Base-by-base conservation (phyloP, 2,329 filamentous ascomycete species). In the Pseudovirgaria hyperparasitica region DNA sequence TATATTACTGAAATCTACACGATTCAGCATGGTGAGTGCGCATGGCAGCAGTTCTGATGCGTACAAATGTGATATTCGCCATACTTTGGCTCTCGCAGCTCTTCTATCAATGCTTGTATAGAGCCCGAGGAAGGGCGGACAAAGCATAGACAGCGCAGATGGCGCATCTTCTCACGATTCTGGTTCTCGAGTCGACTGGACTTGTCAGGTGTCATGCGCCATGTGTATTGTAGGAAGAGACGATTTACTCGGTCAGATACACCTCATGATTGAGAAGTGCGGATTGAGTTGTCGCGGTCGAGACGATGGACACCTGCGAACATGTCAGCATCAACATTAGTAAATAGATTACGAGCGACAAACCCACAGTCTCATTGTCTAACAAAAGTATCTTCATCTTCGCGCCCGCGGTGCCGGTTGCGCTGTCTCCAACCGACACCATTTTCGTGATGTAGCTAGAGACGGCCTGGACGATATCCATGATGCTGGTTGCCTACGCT, bases 301-400 rank as follows among this genome's bases (percentile, higher is more conserved):
- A 98, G 12, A 94, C 75, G 40, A 96, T 92, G 10, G 82, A 73
- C 13, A 96, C 78, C 71, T 74, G 40, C 12, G 8, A 31, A 14
- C 23, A 23, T 28, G 46, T 12, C 53, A 41, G n/a, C 24, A 19
- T 19, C 23, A 23, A 15, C n/a, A 15, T 17, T 22, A 19, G 6
- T 21, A 22, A 10, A 9, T 8, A 9, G 6, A n/a, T 14, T 7
- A 22, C 23, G 19, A 39, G 47, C 45, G 47, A 60, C 57, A 58
- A 52, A 63, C 70, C 54, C 62, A 76, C 74, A 39, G 90, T 98
- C 57, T 96, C 90, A 58, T 73, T 78, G 56, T 98, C 90, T 42
- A 98, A 65, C 37, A 98, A 64, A 31, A 98, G 63, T 34, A 96
- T 90, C 73, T 98, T 98, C 90, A 98, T 98, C 65, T 94, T 96